A percentile compares a stretch with the other conserved stretches of the same genome.
These are phyloP conservation scores for Arabis hirsuta DNA, from an alignment of 345 rosid genomes.

Conservation along the genomic window DNA sequence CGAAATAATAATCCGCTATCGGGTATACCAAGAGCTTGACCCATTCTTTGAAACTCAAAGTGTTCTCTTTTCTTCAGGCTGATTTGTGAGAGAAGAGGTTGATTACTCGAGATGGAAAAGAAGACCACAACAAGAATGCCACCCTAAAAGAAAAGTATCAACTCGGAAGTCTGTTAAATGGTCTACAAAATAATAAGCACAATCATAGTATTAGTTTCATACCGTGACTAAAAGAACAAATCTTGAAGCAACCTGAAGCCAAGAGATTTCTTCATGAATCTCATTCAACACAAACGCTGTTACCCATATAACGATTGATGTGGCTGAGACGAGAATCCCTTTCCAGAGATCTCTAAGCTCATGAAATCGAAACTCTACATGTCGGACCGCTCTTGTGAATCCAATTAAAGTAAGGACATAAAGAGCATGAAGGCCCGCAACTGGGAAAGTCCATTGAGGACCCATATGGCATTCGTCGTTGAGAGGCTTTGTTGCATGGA, in stretches of 20 bases:
- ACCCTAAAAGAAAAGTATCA: constrained; percentile 50
- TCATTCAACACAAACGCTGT: constrained; percentile 74
- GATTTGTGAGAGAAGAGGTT: constrained; percentile 86
- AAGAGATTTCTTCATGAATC: constrained; percentile 53
- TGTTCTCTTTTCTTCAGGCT: constrained; percentile 75
- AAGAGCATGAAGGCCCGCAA: constrained; percentile 56
- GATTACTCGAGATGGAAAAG: constrained; percentile 85
- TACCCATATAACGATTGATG: constrained; percentile 74
- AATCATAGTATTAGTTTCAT: constrained; percentile 31
- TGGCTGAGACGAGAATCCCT: constrained; percentile 74
- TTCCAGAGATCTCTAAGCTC: constrained; percentile 88
- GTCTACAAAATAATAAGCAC: constrained; percentile 8
- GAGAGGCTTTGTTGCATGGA: constrained; percentile 66
- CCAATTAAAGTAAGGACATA: constrained; percentile 65
- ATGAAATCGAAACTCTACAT: constrained; percentile 83
- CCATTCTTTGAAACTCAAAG: constrained; percentile 69
- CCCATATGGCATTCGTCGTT: constrained; percentile 65
- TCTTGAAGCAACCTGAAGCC: constrained; percentile 89
- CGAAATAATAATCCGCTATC: constrained; percentile 75
- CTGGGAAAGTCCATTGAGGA: constrained; percentile 60
- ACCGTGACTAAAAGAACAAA: constrained; percentile 76
- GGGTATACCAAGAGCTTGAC: constrained; percentile 85
- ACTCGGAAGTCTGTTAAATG: not conserved
- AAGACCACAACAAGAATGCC: constrained; percentile 70
- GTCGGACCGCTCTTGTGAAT: constrained; percentile 66